Conservation (phyloP, 1,284 basidiomycete genomes). For the Boletellus deceptivus region DNA sequence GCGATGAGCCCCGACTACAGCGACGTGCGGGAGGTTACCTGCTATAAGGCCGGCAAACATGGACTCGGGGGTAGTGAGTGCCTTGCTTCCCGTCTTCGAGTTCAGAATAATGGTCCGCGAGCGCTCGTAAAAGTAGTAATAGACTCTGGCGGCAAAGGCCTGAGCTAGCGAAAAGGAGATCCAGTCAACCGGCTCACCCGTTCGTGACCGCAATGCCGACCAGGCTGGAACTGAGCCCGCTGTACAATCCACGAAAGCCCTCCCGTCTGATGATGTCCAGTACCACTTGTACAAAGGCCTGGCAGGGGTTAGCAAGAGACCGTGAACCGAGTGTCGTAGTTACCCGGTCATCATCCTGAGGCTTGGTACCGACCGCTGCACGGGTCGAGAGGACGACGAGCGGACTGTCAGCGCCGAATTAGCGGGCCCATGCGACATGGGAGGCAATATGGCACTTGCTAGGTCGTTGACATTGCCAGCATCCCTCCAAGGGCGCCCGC, state of each 20-base stretch:
- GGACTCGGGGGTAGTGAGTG: conserved; percentile 81
- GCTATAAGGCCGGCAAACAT: conserved; percentile 90
- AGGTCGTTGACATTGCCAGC: conserved; percentile 82
- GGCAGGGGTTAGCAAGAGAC: conserved; percentile 38
- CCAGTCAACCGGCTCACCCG: conserved; percentile 49
- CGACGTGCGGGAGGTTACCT: conserved; percentile 43
- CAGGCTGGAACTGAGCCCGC: conserved; percentile 83
- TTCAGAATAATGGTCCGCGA: conserved; percentile 56
- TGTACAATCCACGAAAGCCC: conserved; percentile 85
- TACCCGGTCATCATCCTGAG: conserved; percentile 63
- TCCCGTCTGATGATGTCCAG: conserved; percentile 82
- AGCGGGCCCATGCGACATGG: conserved; percentile 4
- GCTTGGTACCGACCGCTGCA: conserved; percentile 87
- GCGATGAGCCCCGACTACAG: background rate
- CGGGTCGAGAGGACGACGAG: conserved; percentile 91
- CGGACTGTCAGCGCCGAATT: conserved; percentile 54
- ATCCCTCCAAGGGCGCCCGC: conserved; percentile 92
- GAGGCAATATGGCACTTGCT: conserved; percentile 49
- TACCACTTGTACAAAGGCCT: conserved; percentile 50
- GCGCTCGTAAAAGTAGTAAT: conserved; percentile 84
- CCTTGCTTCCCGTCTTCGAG: conserved; percentile 60
- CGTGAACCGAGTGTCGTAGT: conserved; percentile 5
- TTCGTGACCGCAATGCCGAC: conserved; percentile 94
- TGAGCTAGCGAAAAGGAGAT: background rate
- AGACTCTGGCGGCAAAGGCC: conserved; percentile 49